phyloP scores from a whole-genome alignment of 495 filamentous ascomycete species.

The Penicillium alfredii region DNA sequence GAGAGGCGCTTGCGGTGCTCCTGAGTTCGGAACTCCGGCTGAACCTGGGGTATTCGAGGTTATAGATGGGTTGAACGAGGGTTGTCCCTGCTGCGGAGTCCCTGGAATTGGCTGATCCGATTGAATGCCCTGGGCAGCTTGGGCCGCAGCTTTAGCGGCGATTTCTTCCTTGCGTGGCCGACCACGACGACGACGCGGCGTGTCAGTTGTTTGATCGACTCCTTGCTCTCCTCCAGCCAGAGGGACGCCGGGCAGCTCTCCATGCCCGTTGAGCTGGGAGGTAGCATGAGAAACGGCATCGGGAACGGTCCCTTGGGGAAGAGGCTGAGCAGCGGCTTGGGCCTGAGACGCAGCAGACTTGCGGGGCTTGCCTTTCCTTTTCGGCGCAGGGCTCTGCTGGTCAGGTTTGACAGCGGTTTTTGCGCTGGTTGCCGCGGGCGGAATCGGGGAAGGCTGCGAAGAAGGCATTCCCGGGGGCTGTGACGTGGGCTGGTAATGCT shows the following conservation, averaged over 20 bases:
- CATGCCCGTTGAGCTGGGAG: constrained; percentile 16
- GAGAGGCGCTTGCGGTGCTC: constrained; percentile 14
- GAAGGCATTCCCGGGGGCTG: constrained; percentile 8
- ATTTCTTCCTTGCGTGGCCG: constrained; percentile 27
- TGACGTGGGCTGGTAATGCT: constrained; percentile 21
- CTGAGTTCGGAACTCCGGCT: constrained; percentile 1
- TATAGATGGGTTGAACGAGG: constrained; percentile 21
- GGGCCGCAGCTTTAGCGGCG: constrained; percentile 18
- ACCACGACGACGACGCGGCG: constrained; percentile 23
- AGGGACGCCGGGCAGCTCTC: constrained; percentile 1
- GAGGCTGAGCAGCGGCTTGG: constrained; percentile 1
- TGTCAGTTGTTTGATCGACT: constrained; percentile 7
- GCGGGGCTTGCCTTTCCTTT: constrained; percentile 22
- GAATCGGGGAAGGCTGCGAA: constrained; percentile 3
- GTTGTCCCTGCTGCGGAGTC: constrained; percentile 14
- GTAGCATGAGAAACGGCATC: not conserved
- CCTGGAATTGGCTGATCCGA: constrained; percentile 13
- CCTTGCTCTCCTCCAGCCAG: constrained; percentile 5
- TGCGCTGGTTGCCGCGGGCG: not conserved
- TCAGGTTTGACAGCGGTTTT: constrained; percentile 6
- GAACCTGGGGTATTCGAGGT: constrained; percentile 12
- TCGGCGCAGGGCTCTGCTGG: constrained; percentile 15
- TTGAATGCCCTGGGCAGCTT: constrained; percentile 14
- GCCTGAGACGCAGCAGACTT: constrained; percentile 5
- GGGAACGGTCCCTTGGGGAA: constrained; percentile 1